Conservation (phyloP, 768 basidiomycete genomes). For the Suillus plorans region DNA sequence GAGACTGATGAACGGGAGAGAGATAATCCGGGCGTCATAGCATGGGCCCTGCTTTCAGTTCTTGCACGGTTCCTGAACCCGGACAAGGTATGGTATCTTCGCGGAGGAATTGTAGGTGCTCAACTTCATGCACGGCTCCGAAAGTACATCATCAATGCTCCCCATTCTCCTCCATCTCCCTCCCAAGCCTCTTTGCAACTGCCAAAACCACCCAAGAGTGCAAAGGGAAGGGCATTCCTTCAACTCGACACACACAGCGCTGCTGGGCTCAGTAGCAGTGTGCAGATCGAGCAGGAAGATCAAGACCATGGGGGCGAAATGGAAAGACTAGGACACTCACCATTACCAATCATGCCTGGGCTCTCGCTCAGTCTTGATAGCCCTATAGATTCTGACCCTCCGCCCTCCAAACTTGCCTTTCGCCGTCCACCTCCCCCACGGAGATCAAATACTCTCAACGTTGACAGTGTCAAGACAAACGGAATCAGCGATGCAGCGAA, state of each 20-base stretch:
- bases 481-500: background rate
- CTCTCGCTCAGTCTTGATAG: conserved; percentile 35
- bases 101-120: conserved; percentile 68
- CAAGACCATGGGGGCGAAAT: conserved; percentile 42
- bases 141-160: conserved; percentile 42
- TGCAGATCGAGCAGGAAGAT: conserved; percentile 1
- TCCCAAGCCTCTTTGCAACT: conserved; percentile 16
- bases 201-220: conserved; percentile 23
- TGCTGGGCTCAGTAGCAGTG: conserved; percentile 39
- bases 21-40: conserved; percentile 51
- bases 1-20: conserved; percentile 71
- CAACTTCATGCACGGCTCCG: conserved; percentile 56
- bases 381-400: conserved; percentile 60
- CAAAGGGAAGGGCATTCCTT: conserved; percentile 54
- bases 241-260: conserved; percentile 65
- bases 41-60: conserved; percentile 72
- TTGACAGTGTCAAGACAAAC: background rate
- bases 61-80: conserved; percentile 56
- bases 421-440: conserved; percentile 48
- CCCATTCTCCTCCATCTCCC: background rate
- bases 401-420: conserved; percentile 64
- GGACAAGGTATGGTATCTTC: conserved; percentile 64
- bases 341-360: conserved; percentile 58
- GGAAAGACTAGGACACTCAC: conserved; percentile 52
- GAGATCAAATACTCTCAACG: conserved; percentile 61